phyloP scores from a whole-genome alignment of 2,329 filamentous ascomycete genomes.

The Talaromyces funiculosus region DNA sequence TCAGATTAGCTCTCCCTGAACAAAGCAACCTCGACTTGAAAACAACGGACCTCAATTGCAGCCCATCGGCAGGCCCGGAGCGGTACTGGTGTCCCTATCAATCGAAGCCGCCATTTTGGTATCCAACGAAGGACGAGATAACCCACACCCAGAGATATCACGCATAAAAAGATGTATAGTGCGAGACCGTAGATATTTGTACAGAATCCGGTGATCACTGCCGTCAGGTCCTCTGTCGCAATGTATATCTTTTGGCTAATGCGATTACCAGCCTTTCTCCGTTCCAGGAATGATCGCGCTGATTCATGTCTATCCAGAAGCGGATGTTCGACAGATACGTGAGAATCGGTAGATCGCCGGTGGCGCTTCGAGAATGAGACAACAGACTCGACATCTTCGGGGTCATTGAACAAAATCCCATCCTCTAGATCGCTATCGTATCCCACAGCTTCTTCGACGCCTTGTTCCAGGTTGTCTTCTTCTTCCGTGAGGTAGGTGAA shows the following conservation, averaged over 20 bases:
- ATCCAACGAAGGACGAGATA: conserved; percentile 88
- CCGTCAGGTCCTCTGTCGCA: conserved; percentile 85
- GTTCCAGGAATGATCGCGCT: conserved; percentile 61
- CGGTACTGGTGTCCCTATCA: conserved; percentile 64
- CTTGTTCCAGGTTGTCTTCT: conserved; percentile 52
- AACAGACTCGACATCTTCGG: conserved; percentile 28
- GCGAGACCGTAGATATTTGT: conserved; percentile 66
- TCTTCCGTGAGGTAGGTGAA: conserved; percentile 81
- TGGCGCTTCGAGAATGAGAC: conserved; percentile 18
- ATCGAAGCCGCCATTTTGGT: conserved; percentile 73
- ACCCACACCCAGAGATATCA: conserved; percentile 66
- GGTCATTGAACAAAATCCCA: conserved; percentile 36
- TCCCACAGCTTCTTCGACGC: conserved; percentile 46
- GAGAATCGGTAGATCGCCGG: conserved; percentile 33
- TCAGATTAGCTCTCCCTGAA: not conserved
- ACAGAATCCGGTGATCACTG: conserved; percentile 85
- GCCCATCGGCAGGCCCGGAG: conserved; percentile 81
- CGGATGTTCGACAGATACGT: conserved; percentile 48
- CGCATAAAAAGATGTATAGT: conserved; percentile 65
- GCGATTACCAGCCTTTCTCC: conserved; percentile 55
- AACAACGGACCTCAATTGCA: conserved; percentile 66
- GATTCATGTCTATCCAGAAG: conserved; percentile 69
- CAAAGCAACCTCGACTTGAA: not conserved
- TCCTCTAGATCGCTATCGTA: conserved; percentile 41
- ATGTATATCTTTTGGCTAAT: conserved; percentile 89